Conservation (phyloP, 2,329 filamentous ascomycete species). For the Ophiostoma perfectum region DNA sequence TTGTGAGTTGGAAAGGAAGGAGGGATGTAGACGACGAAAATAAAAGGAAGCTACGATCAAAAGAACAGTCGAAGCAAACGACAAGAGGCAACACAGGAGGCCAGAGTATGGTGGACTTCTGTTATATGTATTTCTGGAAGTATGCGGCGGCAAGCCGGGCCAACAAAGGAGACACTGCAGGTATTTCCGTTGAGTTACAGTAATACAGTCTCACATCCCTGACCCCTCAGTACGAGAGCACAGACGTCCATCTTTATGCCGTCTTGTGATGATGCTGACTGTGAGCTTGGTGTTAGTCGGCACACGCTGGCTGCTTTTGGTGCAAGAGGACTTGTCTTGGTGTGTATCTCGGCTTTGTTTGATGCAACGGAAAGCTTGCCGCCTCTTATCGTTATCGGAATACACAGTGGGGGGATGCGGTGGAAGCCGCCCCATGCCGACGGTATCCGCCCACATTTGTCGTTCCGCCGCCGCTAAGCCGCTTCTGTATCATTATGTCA, state of each 20-base stretch:
- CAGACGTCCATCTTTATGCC: neutral
- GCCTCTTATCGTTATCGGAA: constrained; percentile 23
- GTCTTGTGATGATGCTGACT: neutral
- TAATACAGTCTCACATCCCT: neutral
- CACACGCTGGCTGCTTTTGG: neutral
- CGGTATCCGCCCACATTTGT: constrained; percentile 29
- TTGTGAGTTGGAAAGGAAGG: too few relatives aligned
- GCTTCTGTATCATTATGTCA: neutral
- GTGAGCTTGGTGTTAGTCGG: neutral
- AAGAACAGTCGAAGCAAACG: too few relatives aligned
- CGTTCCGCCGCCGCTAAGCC: constrained; percentile 6
- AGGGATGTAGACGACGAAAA: too few relatives aligned
- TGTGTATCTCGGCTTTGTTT: constrained; percentile 24
- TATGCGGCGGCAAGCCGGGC: neutral
- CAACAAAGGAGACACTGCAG: neutral
- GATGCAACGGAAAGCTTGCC: constrained; percentile 22
- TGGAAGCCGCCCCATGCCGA: constrained; percentile 30
- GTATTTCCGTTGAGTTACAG: neutral
- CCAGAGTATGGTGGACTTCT: too few relatives aligned
- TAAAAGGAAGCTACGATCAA: too few relatives aligned
- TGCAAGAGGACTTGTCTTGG: neutral
- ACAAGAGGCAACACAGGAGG: too few relatives aligned
- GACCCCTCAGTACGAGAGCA: neutral
- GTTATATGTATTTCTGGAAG: neutral
- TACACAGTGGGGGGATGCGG: constrained; percentile 14